These are phyloP conservation scores for Gracilariopsis chorda DNA, from an alignment of 23 red algal species.

Conservation along the genomic window DNA sequence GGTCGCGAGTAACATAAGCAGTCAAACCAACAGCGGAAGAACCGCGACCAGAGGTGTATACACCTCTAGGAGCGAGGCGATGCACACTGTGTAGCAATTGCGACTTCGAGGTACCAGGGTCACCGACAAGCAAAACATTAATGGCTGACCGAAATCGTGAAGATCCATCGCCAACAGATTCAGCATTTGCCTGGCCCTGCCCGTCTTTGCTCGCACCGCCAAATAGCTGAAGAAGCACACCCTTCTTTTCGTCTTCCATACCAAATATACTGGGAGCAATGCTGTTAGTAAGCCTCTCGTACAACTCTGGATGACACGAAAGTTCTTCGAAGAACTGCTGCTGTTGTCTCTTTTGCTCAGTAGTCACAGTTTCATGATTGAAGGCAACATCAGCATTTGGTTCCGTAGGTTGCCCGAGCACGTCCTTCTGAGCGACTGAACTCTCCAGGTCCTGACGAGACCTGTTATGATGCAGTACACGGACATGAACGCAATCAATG, in stretches of 20 bases:
- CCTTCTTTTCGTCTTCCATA: slow-evolving; percentile 92
- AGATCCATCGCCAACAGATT: slow-evolving; percentile 62
- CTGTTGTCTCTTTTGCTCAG: slow-evolving; percentile 33
- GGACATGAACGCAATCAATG: slow-evolving; percentile 93
- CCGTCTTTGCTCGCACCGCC: slow-evolving; percentile 76
- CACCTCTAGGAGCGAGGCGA: slow-evolving; percentile 91
- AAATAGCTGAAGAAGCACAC: slow-evolving; percentile 96
- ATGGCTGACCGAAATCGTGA: slow-evolving; percentile 88
- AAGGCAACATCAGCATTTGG: slow-evolving; percentile 8
- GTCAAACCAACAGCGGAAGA: slow-evolving; percentile 98
- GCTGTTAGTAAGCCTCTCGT: slow-evolving; percentile 77
- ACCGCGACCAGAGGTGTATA: slow-evolving; percentile 98
- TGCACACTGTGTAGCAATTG: slow-evolving; percentile 90
- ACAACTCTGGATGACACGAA: slow-evolving; percentile 55
- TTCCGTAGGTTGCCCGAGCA: slow-evolving; percentile 14
- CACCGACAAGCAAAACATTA: slow-evolving; percentile 94
- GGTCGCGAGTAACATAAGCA: slow-evolving; percentile 93
- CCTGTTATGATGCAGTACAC: slow-evolving; percentile 50
- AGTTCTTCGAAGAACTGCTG: slow-evolving; percentile 67
- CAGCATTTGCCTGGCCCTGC: slow-evolving; percentile 24
- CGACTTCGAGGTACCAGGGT: slow-evolving; percentile 93
- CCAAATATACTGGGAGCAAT: slow-evolving; percentile 96
- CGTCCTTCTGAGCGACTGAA: slow-evolving; percentile 17
- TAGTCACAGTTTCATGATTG: slow-evolving; percentile 27
- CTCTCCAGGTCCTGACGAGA: slow-evolving; percentile 1